phyloP scores from a whole-genome alignment of 176 grass and related monocot species.

The Elymus sibiricus region DNA sequence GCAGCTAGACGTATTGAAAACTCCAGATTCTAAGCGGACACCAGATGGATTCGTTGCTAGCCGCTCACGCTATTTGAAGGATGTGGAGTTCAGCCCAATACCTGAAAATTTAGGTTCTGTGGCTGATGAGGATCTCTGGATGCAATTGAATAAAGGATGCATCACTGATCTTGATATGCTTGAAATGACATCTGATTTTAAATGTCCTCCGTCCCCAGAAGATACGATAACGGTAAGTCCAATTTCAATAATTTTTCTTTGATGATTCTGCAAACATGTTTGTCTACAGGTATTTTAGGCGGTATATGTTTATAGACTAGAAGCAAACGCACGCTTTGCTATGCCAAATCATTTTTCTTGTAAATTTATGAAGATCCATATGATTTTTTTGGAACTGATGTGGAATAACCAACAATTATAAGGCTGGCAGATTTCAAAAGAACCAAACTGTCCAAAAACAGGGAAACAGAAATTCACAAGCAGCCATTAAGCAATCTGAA shows the following conservation, averaged over 20 bases:
- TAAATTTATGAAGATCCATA: too few relatives aligned
- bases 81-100: conserved; percentile 59
- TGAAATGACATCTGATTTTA: conserved; percentile 63
- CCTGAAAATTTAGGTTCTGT: conserved; percentile 55
- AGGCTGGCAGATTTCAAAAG: too few relatives aligned
- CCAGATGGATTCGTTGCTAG: conserved; percentile 53
- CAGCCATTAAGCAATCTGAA: too few relatives aligned
- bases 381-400: too few relatives aligned
- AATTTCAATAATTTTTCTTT: neutral
- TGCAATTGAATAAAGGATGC: conserved; percentile 72
- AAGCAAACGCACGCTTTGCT: too few relatives aligned
- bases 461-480: too few relatives aligned
- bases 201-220: conserved; percentile 20
- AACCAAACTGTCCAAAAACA: too few relatives aligned
- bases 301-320: neutral
- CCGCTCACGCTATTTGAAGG: conserved; percentile 46
- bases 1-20: conserved; percentile 50
- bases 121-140: conserved; percentile 75
- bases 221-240: conserved; percentile 46
- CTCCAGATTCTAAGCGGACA: conserved; percentile 61
- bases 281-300: neutral
- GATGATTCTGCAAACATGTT: neutral
- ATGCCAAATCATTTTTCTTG: neutral
- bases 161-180: conserved; percentile 75
- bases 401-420: too few relatives aligned